These are phyloP conservation scores for Multifurca ochricompacta DNA, from an alignment of 768 basidiomycete genomes.

Conservation along the genomic window DNA sequence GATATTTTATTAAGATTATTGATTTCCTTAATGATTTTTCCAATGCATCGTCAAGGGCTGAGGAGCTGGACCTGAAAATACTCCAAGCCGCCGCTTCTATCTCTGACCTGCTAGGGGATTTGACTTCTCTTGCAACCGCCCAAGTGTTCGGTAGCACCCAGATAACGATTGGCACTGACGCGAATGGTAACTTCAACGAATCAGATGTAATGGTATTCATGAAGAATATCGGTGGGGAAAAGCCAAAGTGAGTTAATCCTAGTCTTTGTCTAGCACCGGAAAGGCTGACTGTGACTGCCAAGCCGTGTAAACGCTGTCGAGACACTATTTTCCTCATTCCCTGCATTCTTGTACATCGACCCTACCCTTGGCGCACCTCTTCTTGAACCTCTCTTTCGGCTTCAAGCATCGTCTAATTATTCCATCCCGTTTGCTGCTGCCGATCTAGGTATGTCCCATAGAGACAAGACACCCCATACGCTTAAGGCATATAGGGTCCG, in stretches of 20 bases:
- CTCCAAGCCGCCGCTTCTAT: conserved; percentile 39
- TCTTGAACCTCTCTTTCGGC: conserved; percentile 22
- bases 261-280: neutral
- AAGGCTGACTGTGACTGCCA: neutral
- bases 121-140: conserved; percentile 45
- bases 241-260: conserved; percentile 30
- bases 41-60: conserved; percentile 37
- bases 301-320: conserved; percentile 42
- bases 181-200: conserved; percentile 42
- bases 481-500: neutral
- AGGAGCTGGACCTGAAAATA: conserved; percentile 40
- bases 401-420: conserved; percentile 16
- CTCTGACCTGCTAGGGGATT: conserved; percentile 41
- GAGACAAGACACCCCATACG: neutral
- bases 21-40: conserved; percentile 38
- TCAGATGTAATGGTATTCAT: conserved; percentile 47
- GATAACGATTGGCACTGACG: conserved; percentile 43
- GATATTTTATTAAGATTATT: conserved; percentile 30
- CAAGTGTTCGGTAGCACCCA: conserved; percentile 49
- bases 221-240: conserved; percentile 25
- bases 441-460: conserved; percentile 20
- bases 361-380: conserved; percentile 35
- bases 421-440: conserved; percentile 15
- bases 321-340: conserved; percentile 45
- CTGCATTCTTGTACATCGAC: conserved; percentile 46